Evolutionary conservation across 495 filamentous ascomycete genomes (phyloP).

Genomic region (Rhizodiscina lignyota): DNA sequence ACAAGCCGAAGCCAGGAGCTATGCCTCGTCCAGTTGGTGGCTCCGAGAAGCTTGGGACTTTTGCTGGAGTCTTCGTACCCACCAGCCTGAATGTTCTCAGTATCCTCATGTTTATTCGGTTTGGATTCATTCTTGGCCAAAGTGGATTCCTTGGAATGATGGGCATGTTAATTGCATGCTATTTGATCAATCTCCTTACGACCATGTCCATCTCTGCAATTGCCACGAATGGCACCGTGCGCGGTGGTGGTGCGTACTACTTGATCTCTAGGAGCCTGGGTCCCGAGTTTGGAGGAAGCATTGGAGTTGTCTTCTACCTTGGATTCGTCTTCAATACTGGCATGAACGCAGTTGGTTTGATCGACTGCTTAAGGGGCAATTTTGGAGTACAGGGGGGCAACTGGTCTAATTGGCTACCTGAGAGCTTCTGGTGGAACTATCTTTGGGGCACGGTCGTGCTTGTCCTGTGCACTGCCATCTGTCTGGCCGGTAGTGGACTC

Average conservation of each 20-base stretch:
- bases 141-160: conserved; percentile 65
- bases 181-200: conserved; percentile 66
- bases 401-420: conserved; percentile 42
- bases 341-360: conserved; percentile 75
- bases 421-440: conserved; percentile 66
- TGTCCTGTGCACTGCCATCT: conserved; percentile 57
- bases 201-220: conserved; percentile 79
- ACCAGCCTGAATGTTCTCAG: conserved; percentile 79
- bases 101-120: conserved; percentile 83
- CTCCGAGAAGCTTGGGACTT: conserved; percentile 48
- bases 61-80: conserved; percentile 73
- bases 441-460: conserved; percentile 61
- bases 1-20: conserved; percentile 23
- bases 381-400: conserved; percentile 44
- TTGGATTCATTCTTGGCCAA: conserved; percentile 66
- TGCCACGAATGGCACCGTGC: conserved; percentile 78
- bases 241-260: conserved; percentile 79
- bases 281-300: conserved; percentile 82
- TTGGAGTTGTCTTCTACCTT: conserved; percentile 78
- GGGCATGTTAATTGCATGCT: conserved; percentile 54
- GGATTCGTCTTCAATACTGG: conserved; percentile 75
- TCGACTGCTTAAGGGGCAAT: conserved; percentile 69
- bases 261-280: conserved; percentile 75
- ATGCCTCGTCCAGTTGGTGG: conserved; percentile 30
- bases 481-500: conserved; percentile 62